Percentiles rank a stretch among this genome's conserved stretches.
phyloP scores from a whole-genome alignment of 768 basidiomycete species.

The Xerocomellus dryophilus region DNA sequence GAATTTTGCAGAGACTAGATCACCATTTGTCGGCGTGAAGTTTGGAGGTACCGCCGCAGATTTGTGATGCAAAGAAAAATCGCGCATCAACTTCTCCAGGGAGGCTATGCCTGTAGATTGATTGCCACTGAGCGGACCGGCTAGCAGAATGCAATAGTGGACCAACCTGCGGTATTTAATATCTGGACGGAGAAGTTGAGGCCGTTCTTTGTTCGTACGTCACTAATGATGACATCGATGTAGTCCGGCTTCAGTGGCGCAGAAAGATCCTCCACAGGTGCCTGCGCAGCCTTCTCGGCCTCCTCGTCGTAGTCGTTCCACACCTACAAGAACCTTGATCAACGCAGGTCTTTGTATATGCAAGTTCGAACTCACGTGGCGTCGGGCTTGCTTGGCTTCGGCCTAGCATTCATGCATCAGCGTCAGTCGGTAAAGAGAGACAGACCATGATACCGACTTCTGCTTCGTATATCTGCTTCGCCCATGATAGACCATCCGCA shows the following conservation, averaged over 20 bases:
- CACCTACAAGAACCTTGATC: slow-evolving; percentile 47
- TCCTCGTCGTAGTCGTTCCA: slow-evolving; percentile 85
- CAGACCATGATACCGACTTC: slow-evolving; percentile 58
- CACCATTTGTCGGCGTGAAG: slow-evolving; percentile 80
- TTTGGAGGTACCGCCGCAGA: slow-evolving; percentile 58
- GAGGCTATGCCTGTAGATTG: slow-evolving; percentile 71
- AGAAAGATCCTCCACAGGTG: slow-evolving; percentile 42
- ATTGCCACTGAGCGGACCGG: background rate
- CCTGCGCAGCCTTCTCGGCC: slow-evolving; percentile 55
- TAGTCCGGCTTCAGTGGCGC: slow-evolving; percentile 77
- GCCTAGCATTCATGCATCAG: slow-evolving; percentile 40
- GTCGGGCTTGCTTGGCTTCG: slow-evolving; percentile 76
- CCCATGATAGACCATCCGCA: slow-evolving; percentile 78
- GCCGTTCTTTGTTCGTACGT: slow-evolving; percentile 69
- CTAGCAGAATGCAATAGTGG: background rate
- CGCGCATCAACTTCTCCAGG: slow-evolving; percentile 90
- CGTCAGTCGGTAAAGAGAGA: slow-evolving; percentile 2
- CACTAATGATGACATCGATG: slow-evolving; percentile 88
- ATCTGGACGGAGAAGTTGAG: slow-evolving; percentile 92
- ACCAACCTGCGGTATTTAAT: slow-evolving; percentile 81
- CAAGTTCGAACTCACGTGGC: slow-evolving; percentile 56
- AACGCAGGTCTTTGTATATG: background rate
- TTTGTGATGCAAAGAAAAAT: slow-evolving; percentile 86
- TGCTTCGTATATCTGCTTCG: slow-evolving; percentile 74
- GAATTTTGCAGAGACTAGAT: slow-evolving; percentile 93